Percentiles rank a stretch among this genome's conserved stretches.
Conservation (phyloP, 257 asterid genomes). For the Solanum virginianum region DNA sequence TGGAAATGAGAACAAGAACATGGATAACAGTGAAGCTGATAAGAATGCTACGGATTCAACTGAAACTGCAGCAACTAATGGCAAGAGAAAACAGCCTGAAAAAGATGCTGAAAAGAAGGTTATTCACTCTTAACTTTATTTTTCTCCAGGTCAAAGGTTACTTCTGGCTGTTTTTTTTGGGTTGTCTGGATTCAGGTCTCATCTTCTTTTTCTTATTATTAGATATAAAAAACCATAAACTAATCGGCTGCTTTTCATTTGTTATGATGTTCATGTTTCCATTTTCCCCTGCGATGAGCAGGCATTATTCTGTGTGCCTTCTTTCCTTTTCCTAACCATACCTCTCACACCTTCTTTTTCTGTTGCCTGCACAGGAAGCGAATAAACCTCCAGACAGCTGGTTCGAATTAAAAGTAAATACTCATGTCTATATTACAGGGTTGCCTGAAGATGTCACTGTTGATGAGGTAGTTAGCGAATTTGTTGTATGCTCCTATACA, state of each 20-base stretch:
- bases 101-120: constrained; percentile 67
- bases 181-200: background rate
- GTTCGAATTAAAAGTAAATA: constrained; percentile 95
- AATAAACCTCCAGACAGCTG: constrained; percentile 94
- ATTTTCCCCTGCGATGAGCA: too few species aligned
- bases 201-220: background rate
- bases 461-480: constrained; percentile 60
- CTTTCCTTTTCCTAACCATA: background rate
- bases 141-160: background rate
- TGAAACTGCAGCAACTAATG: constrained; percentile 33
- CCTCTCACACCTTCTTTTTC: background rate
- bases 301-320: background rate
- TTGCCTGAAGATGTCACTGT: constrained; percentile 86
- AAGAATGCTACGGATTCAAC: constrained; percentile 10
- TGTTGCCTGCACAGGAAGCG: constrained; percentile 50
- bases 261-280: background rate
- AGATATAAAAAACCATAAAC: background rate
- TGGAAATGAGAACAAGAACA: constrained; percentile 32
- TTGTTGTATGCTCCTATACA: background rate
- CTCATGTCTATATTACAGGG: constrained; percentile 89
- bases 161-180: background rate
- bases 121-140: constrained; percentile 1
- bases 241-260: background rate
- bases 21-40: constrained; percentile 6
- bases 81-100: constrained; percentile 61